Evolutionary conservation across 2,329 filamentous ascomycete genomes (phyloP), one percentile per base, ranked within the genome.

Genomic region (Dryadomyces sulphureus): DNA sequence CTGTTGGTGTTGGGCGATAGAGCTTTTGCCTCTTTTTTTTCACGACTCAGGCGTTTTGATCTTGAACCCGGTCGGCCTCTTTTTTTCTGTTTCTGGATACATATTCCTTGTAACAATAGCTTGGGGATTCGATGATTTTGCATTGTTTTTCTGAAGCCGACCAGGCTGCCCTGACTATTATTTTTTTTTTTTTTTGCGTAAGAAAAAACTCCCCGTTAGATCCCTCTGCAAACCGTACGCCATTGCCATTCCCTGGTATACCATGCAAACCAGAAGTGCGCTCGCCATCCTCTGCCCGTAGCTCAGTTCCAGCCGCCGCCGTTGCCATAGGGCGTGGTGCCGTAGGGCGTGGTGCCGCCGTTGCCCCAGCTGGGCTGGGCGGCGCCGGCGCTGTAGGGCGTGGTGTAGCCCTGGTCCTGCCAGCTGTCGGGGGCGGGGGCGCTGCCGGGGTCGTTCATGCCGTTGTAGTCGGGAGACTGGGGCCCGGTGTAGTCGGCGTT

Each of bases 341-440:
- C 58, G 47, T 68, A 70, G 1, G 68, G 66, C 11, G 67, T 70
- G 4, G 65, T 66, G 9, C 65, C 65, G 39, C 65, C 73, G 43
- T 61, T 70, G 17, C 81, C 81, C 75, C 84, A 89, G 17, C 75
- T 67, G 56, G 75, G 82, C 50, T 73, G 67, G 44, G 65, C 70
- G 21, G 74, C 63, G 16, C 38, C 43, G 2, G 39, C 17, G 5
- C 14, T 43, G 16, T 80, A 84, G 0, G 82, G 79, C 8, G 82
- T 85, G 9, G 77, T 80, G 58, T 77, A 84, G 32, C 81, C 83
- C 48, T 78, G 73, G 38, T 74, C 73, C 52, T 74, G 70, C 66
- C 76, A 79, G 22, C 69, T 70, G 19, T 68, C 69, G 45, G 67
- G 69, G 19, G 69, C 75, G 46, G 76, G 65, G 20, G 40, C 44